Conservation (phyloP, 2,329 filamentous ascomycete species). For the Paecilomyces niveus region DNA sequence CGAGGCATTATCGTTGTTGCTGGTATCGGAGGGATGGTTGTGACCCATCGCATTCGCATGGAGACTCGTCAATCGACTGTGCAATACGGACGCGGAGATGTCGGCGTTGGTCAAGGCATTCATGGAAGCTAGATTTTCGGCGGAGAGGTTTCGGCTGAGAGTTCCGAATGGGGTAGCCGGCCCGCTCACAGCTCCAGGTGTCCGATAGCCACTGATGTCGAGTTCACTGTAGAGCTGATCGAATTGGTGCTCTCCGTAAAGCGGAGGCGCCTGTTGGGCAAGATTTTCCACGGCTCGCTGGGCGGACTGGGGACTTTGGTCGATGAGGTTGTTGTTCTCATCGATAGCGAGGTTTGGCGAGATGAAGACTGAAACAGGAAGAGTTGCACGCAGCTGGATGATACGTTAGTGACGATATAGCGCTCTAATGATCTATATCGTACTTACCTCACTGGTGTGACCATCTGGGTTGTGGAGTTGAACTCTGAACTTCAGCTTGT, state of each 20-base stretch:
- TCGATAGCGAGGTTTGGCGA: slow-evolving; percentile 88
- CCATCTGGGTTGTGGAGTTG: slow-evolving; percentile 92
- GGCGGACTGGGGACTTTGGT: slow-evolving; percentile 48
- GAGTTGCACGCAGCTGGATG: slow-evolving; percentile 70
- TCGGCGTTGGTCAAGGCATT: slow-evolving; percentile 43
- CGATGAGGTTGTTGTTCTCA: slow-evolving; percentile 73
- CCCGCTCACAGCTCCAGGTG: slow-evolving; percentile 59
- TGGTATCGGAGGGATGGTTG: slow-evolving; percentile 12
- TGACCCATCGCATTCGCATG: slow-evolving; percentile 25
- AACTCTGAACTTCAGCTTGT: slow-evolving; percentile 87
- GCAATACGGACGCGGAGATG: slow-evolving; percentile 59
- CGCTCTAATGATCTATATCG: not conserved
- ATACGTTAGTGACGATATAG: slow-evolving; percentile 7
- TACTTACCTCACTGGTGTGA: slow-evolving; percentile 74
- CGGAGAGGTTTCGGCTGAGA: slow-evolving; percentile 63
- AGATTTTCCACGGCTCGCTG: slow-evolving; percentile 47
- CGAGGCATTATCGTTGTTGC: slow-evolving; percentile 12
- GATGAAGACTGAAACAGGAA: slow-evolving; percentile 90
- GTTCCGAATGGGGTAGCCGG: slow-evolving; percentile 72
- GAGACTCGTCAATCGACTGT: slow-evolving; percentile 58
- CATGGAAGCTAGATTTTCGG: slow-evolving; percentile 67
- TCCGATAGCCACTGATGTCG: slow-evolving; percentile 73
- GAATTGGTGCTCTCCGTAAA: slow-evolving; percentile 83
- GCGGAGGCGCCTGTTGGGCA: slow-evolving; percentile 70
- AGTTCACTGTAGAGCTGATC: slow-evolving; percentile 88